Base-by-base conservation (phyloP, 805 yeast species). In the Zygoascus ofunaensis region DNA sequence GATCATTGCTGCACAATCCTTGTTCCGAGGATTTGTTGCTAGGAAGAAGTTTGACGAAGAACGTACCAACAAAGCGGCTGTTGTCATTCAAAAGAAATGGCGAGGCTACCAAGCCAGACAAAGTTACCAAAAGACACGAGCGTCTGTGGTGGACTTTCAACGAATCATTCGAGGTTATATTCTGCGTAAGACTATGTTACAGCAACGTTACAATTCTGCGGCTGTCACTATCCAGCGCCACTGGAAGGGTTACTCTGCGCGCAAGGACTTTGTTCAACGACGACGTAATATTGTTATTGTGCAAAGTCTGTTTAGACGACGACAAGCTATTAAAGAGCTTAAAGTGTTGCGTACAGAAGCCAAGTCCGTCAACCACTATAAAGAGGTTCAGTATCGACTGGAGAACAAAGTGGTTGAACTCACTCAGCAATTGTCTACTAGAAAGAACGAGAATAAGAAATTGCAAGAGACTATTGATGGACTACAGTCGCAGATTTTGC, bases 321-420 rank as follows among this genome's bases (percentile, higher is more conserved):
- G 76, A 49, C 65, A 71, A 47, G 99, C 99, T 21, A 69, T 69
- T 50, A 68, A 67, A 42, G 81, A 82, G 60, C 76, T 85, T 55
- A 66, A 68, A 50, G 65, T 70, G 46, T 70, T 87, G 62, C 84
- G 78, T 60, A 73, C 73, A n/a, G 97, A 92, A 52, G 95, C 97
- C 24, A 86, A 86, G 61, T 86, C 95, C 14, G 94, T 87, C 37
- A 81, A 82, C 60, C 94, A 82, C 59, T 74, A 86, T 69, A 79
- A 86, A 64, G 95, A 90, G 62, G 94, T 86, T 34, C 87, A 94
- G 56, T 92, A 87, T 66, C 79, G 83, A 61, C 74, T 94, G 57
- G 99, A 92, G 64, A 92, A 92, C 65, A 92, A 94, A 71, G 97
- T 94, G n/a, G 87, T 92, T 52, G 94, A 89, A 64, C 76, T 92